phyloP scores from a whole-genome alignment of 2,329 filamentous ascomycete species.

The Claviceps arundinis region DNA sequence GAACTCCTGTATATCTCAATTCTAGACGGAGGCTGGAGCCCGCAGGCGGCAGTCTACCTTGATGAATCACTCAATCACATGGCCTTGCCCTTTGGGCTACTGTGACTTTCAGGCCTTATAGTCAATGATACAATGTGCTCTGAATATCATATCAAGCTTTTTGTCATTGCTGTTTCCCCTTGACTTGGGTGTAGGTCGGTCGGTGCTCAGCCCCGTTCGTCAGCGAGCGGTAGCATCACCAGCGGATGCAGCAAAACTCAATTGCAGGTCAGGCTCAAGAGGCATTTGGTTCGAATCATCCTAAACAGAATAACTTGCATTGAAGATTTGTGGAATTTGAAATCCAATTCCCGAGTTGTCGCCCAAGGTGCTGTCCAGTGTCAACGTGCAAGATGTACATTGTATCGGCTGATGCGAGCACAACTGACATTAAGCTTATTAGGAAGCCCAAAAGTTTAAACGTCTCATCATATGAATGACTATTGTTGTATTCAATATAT shows the following conservation, averaged over 20 bases:
- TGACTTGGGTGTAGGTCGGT: background rate
- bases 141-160: background rate
- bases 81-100: background rate
- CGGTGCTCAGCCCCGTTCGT: background rate
- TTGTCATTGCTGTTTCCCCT: background rate
- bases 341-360: too few species aligned
- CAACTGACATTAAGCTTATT: background rate
- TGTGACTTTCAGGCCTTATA: background rate
- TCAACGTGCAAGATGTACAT: background rate
- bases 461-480: too few species aligned
- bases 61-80: background rate
- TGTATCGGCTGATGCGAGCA: background rate
- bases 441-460: too few species aligned
- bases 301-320: background rate
- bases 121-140: background rate
- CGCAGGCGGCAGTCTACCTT: too few species aligned
- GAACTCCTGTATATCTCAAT: too few species aligned
- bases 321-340: background rate
- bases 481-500: too few species aligned
- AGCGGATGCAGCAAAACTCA: background rate
- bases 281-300: background rate
- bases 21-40: too few species aligned
- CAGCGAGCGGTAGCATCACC: background rate
- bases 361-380: background rate
- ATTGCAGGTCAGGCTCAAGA: background rate